phyloP scores from a whole-genome alignment of 306 rosid species.

The Aeschynomene evenia region DNA sequence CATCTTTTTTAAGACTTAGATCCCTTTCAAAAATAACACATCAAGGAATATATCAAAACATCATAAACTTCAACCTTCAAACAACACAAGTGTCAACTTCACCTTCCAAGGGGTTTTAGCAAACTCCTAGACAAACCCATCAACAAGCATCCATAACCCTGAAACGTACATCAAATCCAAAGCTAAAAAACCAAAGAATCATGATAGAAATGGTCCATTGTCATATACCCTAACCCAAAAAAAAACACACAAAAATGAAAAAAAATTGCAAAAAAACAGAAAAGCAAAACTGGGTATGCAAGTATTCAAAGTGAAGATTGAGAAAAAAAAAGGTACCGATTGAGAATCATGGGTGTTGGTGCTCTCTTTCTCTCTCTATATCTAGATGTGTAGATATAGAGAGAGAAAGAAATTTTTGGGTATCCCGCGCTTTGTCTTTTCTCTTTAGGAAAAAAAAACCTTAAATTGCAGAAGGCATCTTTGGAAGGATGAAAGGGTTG shows the following conservation, averaged over 20 bases:
- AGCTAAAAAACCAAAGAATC: slow-evolving; percentile 30
- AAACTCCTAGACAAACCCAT: slow-evolving; percentile 34
- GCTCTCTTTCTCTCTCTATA: slow-evolving; percentile 8
- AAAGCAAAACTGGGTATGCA: background rate
- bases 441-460: background rate
- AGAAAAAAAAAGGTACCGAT: slow-evolving; percentile 29
- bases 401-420: slow-evolving; percentile 3
- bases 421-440: slow-evolving; percentile 46
- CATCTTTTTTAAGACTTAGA: slow-evolving; percentile 25
- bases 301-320: slow-evolving; percentile 13
- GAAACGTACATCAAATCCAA: slow-evolving; percentile 44
- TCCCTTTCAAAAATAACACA: slow-evolving; percentile 27
- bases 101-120: slow-evolving; percentile 23
- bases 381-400: background rate
- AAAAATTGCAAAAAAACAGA: background rate
- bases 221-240: background rate
- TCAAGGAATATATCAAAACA: slow-evolving; percentile 42
- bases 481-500: slow-evolving; percentile 4
- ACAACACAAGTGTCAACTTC: slow-evolving; percentile 16
- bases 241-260: background rate
- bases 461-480: slow-evolving; percentile 38
- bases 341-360: slow-evolving; percentile 33
- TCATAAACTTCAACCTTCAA: slow-evolving; percentile 33
- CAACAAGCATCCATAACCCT: slow-evolving; percentile 47
- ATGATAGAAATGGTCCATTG: background rate